A percentile compares a stretch with the other conserved stretches of the same genome.
Conservation (phyloP, 2,329 filamentous ascomycete genomes). For the Penicillium sp. region DNA sequence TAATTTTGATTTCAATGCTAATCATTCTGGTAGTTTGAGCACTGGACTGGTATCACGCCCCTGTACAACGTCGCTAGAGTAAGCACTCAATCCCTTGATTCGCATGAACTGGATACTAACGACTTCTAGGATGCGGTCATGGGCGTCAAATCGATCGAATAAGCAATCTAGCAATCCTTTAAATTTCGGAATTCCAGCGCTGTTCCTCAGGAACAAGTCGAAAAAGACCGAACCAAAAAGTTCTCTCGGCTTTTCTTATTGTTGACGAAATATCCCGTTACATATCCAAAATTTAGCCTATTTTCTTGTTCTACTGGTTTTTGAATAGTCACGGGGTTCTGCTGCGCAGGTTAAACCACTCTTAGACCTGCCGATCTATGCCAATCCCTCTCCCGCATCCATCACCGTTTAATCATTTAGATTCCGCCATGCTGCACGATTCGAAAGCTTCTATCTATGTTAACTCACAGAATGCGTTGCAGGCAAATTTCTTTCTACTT, state of each 20-base stretch:
- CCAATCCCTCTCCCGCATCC: no score
- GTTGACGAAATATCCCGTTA: not conserved
- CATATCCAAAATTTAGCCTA: not conserved
- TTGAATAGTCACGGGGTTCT: no score
- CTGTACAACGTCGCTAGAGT: slow-evolving; percentile 66
- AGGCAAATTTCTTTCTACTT: no score
- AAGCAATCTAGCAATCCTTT: not conserved
- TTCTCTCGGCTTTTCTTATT: not conserved
- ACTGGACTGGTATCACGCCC: slow-evolving; percentile 23
- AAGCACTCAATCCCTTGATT: slow-evolving; percentile 24
- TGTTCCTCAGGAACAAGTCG: not conserved
- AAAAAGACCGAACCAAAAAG: not conserved
- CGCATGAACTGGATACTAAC: not conserved
- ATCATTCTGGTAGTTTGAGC: slow-evolving; percentile 13
- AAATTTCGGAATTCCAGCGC: not conserved
- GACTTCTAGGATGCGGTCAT: slow-evolving; percentile 28
- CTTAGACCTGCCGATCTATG: no score
- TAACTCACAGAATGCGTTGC: no score
- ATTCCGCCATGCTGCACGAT: no score
- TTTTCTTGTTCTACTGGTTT: not conserved
- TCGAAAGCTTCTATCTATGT: no score
- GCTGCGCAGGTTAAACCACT: no score
- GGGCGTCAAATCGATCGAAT: slow-evolving; percentile 16
- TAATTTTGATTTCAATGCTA: not conserved
- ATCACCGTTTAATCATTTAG: no score